Evolutionary conservation across 2,329 filamentous ascomycete species (phyloP).

Genomic region (Claviceps humidiphila): DNA sequence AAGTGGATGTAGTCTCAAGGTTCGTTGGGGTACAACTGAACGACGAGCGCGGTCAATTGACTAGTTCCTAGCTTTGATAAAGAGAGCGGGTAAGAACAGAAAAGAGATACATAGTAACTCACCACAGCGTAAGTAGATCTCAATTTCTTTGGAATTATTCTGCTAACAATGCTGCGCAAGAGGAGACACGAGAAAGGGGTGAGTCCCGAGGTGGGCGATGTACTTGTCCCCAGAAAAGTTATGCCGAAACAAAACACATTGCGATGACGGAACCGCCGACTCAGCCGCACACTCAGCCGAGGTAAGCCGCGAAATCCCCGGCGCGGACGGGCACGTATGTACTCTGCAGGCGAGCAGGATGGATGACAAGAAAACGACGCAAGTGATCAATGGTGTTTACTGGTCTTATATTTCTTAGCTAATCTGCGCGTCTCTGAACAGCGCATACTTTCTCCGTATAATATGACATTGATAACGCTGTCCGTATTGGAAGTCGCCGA

Average conservation of each 20-base stretch:
- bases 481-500: neutral
- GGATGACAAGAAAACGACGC: too few species aligned
- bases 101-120: neutral
- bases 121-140: neutral
- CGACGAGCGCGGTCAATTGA: conserved; percentile 2
- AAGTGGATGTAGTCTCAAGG: conserved; percentile 1
- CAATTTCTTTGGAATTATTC: too few species aligned
- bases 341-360: too few species aligned
- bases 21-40: conserved; percentile 2
- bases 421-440: too few species aligned
- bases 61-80: neutral
- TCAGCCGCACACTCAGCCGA: neutral
- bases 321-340: too few species aligned
- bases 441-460: too few species aligned
- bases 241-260: neutral
- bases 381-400: too few species aligned
- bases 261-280: neutral
- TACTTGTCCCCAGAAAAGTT: neutral
- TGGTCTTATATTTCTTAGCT: too few species aligned
- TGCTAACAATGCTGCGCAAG: too few species aligned
- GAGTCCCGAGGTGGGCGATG: neutral
- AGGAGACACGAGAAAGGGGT: neutral
- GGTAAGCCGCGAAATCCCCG: too few species aligned
- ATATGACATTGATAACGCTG: neutral
- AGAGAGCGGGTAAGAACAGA: neutral